Evolutionary conservation across 306 rosid genomes (phyloP).

Genomic region (Prunus mume): DNA sequence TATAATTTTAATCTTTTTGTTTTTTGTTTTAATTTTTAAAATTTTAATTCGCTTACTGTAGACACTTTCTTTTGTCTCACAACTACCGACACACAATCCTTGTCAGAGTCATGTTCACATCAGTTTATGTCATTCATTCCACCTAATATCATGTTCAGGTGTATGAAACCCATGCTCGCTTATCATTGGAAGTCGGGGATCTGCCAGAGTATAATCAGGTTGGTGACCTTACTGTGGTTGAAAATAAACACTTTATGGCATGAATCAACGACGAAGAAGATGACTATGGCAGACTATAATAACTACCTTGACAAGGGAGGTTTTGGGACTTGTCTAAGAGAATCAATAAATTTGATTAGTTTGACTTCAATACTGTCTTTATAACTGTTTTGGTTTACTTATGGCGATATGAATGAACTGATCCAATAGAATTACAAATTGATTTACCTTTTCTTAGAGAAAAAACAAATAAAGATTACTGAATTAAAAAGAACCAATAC

Average conservation of each 20-base stretch:
- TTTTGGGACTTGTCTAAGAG: neutral
- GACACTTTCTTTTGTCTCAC: neutral
- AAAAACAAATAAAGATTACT: neutral
- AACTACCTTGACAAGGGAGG: neutral
- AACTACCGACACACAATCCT: neutral
- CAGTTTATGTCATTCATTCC: constrained; percentile 7
- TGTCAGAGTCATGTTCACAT: neutral
- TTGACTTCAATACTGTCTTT: neutral
- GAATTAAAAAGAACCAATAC: neutral
- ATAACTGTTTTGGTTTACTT: neutral
- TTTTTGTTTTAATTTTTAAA: neutral
- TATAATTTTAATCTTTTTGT: neutral
- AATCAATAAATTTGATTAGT: neutral
- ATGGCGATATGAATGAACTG: neutral
- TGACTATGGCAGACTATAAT: neutral
- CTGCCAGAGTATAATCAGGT: constrained; percentile 97
- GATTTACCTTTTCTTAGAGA: neutral
- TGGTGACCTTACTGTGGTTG: constrained; percentile 13
- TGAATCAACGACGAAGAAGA: neutral
- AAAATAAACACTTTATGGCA: neutral
- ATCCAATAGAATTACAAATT: neutral
- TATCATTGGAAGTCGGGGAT: constrained; percentile 88
- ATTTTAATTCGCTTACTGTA: neutral
- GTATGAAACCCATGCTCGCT: constrained; percentile 93
- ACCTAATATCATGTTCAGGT: constrained; percentile 50